phyloP scores from a whole-genome alignment of 306 rosid genomes.

The Castanea mollissima region DNA sequence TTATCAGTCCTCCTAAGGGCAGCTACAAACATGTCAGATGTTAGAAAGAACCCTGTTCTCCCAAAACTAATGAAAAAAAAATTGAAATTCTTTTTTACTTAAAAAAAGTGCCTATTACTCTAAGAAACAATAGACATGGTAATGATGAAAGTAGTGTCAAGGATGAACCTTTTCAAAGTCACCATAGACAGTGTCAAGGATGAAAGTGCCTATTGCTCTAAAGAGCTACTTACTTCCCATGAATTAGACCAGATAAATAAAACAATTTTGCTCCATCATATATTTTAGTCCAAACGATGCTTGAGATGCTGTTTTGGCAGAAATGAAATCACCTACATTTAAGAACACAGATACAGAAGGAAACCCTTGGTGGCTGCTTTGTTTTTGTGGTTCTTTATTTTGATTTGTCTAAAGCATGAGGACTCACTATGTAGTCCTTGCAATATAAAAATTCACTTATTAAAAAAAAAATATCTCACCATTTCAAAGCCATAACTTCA shows the following conservation, averaged over 20 bases:
- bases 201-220: background rate
- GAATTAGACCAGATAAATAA: conserved; percentile 84
- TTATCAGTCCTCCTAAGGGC: background rate
- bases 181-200: no score
- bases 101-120: background rate
- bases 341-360: no score
- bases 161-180: conserved; percentile 51
- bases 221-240: conserved; percentile 73
- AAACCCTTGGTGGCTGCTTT: no score
- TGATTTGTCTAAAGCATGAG: no score
- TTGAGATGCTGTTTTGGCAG: conserved; percentile 73
- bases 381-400: no score
- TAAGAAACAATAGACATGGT: background rate
- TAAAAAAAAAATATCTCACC: conserved; percentile 45
- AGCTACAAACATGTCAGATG: background rate
- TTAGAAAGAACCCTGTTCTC: background rate
- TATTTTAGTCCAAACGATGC: conserved; percentile 93
- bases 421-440: no score
- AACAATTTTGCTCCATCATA: conserved; percentile 90
- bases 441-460: no score
- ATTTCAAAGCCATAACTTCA: conserved; percentile 94
- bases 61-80: background rate
- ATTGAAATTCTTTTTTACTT: no score
- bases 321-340: no score
- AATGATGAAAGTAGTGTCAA: conserved; percentile 4